Evolutionary conservation across 2,329 filamentous ascomycete genomes (phyloP).

Genomic region (Ceratocystis colombiana): DNA sequence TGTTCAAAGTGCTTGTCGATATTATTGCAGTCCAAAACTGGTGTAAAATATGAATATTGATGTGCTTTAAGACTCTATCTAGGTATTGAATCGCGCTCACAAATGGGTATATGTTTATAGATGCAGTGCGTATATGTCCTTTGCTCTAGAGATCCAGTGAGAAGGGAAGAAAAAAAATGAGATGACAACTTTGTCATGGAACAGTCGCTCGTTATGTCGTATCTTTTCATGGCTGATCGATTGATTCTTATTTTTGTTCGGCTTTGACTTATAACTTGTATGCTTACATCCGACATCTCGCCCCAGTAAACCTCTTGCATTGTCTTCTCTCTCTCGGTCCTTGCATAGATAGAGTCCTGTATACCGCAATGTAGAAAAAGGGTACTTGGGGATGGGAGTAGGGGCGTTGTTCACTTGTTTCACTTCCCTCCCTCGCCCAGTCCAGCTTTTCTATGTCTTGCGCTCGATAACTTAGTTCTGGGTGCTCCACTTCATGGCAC

Average conservation of each 20-base stretch:
- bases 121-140: conserved; percentile 7
- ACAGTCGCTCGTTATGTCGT: conserved; percentile 4
- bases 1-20: neutral
- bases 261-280: neutral
- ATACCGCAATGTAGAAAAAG: neutral
- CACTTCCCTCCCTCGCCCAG: too few relatives aligned
- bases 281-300: neutral
- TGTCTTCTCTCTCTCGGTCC: neutral
- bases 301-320: neutral
- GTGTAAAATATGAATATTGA: conserved; percentile 9
- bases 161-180: neutral
- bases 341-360: neutral
- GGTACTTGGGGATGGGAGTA: too few relatives aligned
- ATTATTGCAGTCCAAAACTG: neutral
- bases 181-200: neutral
- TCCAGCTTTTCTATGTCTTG: neutral
- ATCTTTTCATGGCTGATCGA: neutral
- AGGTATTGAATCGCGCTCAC: neutral
- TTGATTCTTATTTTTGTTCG: neutral
- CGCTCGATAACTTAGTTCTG: conserved; percentile 7
- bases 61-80: neutral
- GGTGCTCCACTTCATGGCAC: conserved; percentile 26
- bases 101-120: conserved; percentile 13
- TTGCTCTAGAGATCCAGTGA: neutral
- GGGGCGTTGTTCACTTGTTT: too few relatives aligned